Percentiles rank a stretch among this genome's conserved stretches.
Conservation (phyloP, 768 basidiomycete genomes). For the Tremella fuciformis region DNA sequence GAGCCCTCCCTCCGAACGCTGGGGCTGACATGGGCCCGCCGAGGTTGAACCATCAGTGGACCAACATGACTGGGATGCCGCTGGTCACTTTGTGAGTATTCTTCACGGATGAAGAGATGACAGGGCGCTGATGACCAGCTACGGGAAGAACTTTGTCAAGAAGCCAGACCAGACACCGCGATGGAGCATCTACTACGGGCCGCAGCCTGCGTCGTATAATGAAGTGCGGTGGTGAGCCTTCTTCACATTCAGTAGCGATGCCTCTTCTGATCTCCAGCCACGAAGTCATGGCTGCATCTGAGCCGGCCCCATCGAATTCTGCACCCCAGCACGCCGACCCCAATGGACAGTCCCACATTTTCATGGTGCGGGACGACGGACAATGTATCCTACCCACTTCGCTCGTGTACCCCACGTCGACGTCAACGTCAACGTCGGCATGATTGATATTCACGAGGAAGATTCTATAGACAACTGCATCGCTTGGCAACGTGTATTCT, state of each 20-base stretch:
- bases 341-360: slow-evolving; percentile 21
- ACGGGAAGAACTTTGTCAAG: slow-evolving; percentile 36
- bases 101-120: neutral
- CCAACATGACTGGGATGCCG: slow-evolving; percentile 25
- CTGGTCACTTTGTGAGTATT: slow-evolving; percentile 42
- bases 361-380: slow-evolving; percentile 44
- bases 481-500: no score
- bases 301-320: slow-evolving; percentile 11
- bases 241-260: neutral
- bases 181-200: slow-evolving; percentile 40
- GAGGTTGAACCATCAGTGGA: slow-evolving; percentile 28
- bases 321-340: neutral
- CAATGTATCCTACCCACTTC: slow-evolving; percentile 38
- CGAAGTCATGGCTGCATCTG: slow-evolving; percentile 29
- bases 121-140: slow-evolving; percentile 19
- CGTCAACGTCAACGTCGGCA: neutral
- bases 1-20: slow-evolving; percentile 25
- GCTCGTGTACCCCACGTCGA: slow-evolving; percentile 19
- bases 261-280: slow-evolving; percentile 13
- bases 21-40: slow-evolving; percentile 14
- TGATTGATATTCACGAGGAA: no score
- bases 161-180: slow-evolving; percentile 19
- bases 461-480: no score
- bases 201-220: slow-evolving; percentile 33
- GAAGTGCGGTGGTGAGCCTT: slow-evolving; percentile 44